Percentiles rank a stretch among this genome's conserved stretches.
These are phyloP conservation scores for Dioszegia crocea DNA, from an alignment of 768 basidiomycete species.

Conservation along the genomic window DNA sequence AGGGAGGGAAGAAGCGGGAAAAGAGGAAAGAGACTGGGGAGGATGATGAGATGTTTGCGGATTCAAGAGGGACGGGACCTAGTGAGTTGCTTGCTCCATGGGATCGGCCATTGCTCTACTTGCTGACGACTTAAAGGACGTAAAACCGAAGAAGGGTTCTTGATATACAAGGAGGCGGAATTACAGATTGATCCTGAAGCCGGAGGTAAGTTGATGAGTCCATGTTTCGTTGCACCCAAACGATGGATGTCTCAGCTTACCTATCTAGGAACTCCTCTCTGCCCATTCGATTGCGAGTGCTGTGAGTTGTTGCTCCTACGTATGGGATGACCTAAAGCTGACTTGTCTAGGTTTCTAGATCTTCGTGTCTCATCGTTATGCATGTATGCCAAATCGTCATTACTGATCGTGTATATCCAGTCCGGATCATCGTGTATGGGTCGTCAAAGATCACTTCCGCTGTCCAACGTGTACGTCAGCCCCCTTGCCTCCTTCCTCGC, in stretches of 20 bases:
- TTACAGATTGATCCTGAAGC: conserved; percentile 46
- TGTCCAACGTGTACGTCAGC: too few relatives aligned
- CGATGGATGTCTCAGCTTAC: not conserved
- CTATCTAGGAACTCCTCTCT: conserved; percentile 42
- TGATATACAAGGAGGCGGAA: conserved; percentile 50
- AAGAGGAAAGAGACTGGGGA: conserved; percentile 23
- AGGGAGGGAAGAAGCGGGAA: conserved; percentile 18
- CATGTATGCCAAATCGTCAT: too few relatives aligned
- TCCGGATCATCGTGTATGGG: not conserved
- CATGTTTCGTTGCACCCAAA: not conserved
- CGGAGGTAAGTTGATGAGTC: conserved; percentile 41
- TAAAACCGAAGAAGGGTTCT: conserved; percentile 49
- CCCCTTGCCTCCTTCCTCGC: too few relatives aligned
- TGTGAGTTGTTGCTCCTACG: conserved; percentile 22
- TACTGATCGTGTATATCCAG: not conserved
- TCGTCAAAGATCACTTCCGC: not conserved
- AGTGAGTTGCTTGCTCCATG: conserved; percentile 20
- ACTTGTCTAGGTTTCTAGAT: not conserved
- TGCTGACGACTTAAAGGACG: conserved; percentile 34
- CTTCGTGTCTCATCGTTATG: not conserved
- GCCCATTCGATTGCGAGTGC: conserved; percentile 51
- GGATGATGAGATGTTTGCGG: conserved; percentile 44
- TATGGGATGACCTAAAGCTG: not conserved
- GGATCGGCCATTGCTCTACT: not conserved
- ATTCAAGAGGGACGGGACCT: conserved; percentile 45